Evolutionary conservation across 805 yeast genomes (phyloP), one percentile per base, ranked within the genome.

Genomic region (Wickerhamomyces canadensis): DNA sequence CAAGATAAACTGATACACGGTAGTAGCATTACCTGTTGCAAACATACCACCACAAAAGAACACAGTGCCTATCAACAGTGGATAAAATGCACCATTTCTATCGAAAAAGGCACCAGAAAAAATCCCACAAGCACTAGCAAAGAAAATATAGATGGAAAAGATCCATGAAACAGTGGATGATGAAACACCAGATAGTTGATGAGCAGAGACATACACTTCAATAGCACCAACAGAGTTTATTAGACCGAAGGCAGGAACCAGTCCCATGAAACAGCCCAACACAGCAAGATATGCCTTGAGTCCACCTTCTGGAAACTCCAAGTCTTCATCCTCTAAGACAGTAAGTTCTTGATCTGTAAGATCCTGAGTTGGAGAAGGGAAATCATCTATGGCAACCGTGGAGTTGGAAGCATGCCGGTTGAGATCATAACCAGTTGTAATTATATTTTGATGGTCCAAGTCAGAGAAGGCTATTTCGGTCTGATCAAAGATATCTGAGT

Each of bases 221-320:
- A 81, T 67, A 2, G 82, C 83, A 46, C 89, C 87, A 18, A 77
- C 64, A 0, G 83, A 65, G 45, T 79, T 79, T 41, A 77, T 60
- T 30, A 77, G 52, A 3, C 89, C 87, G 43, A 78, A 71, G 6
- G 70, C 71, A 1, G 80, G 78, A 5, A 74, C 52, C 17, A 76
- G 58, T 0, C 86, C 86, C 39, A 76, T 55, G 43, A 78, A 78
- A 0, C 76, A 65, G 1, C 87, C 89, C 24, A 76, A 51, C 0
- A 78, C 76, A 1, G 75, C 83, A 5, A 60, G 41, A 61, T 76
- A 77, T 0, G 85, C 86, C 42, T 58, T 51, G 29, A 56, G 36
- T 0, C 86, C 85, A 12, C 86, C 84, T 45, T 80, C 74, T 6
- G 72, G 73, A 36, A 59, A 63, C 18, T 56, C 63, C 7, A 48